Evolutionary conservation across 1,284 basidiomycete species (phyloP).

Genomic region (Cystobasidium sp.): DNA sequence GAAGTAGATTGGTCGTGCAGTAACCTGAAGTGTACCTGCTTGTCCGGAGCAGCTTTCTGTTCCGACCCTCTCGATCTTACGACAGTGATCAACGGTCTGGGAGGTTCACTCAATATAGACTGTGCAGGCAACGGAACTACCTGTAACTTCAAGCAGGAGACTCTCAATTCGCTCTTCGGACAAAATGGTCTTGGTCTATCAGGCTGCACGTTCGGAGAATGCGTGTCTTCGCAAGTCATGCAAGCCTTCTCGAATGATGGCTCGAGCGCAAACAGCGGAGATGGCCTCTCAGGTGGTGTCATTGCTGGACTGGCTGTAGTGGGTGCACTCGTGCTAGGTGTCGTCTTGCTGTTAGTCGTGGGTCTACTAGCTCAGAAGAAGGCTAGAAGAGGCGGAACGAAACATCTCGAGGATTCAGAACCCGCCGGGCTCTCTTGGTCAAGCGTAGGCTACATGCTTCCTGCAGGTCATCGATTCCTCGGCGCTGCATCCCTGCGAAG

Average conservation of each 20-base stretch:
- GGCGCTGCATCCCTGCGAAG: not conserved
- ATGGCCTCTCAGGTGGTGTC: constrained; percentile 71
- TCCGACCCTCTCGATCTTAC: constrained; percentile 65
- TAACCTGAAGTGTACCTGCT: constrained; percentile 73
- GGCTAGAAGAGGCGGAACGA: constrained; percentile 67
- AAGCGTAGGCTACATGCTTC: constrained; percentile 66
- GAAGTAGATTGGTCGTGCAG: constrained; percentile 69
- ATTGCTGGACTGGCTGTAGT: constrained; percentile 85
- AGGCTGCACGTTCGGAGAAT: constrained; percentile 81
- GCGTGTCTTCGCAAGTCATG: constrained; percentile 76
- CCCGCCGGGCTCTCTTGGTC: constrained; percentile 69
- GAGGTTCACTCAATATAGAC: constrained; percentile 62
- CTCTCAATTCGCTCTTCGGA: constrained; percentile 72
- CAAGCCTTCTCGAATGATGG: constrained; percentile 58
- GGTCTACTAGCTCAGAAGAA: constrained; percentile 68
- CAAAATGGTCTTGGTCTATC: constrained; percentile 69
- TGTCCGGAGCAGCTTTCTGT: constrained; percentile 72
- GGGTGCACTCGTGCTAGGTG: constrained; percentile 67
- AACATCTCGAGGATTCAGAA: constrained; percentile 56
- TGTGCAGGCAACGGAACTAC: constrained; percentile 64
- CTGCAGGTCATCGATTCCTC: constrained; percentile 10
- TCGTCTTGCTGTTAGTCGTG: constrained; percentile 65
- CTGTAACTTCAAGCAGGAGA: constrained; percentile 76
- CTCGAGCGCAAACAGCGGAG: constrained; percentile 54
- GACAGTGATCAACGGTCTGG: constrained; percentile 65